Evolutionary conservation across 345 rosid species (phyloP), one percentile per base, ranked within the genome.

Genomic region (Excoecaria cochinchinensis): DNA sequence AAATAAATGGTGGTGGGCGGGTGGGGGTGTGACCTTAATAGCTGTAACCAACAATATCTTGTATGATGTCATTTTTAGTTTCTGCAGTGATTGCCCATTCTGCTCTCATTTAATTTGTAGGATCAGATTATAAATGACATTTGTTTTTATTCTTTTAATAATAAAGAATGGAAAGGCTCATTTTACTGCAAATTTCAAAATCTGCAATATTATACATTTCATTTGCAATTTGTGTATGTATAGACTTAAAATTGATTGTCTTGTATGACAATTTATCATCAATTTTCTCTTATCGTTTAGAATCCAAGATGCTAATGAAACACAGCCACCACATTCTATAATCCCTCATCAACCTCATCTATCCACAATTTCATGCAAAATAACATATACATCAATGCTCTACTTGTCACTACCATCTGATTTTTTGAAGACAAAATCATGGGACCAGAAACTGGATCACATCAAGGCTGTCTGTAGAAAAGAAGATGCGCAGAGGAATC

Each of bases 31-130:
- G 39, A 46, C 21, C 39, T 21, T 9, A 46, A 8, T 47, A 17
- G n/a, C 55, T 12, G 19, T 40, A 71, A 71, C 63, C 74, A 71
- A 70, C 62, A 10, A 11, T 10, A 53, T 38, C 50, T 39, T 39
- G 13, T 38, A 42, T 56, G 74, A 56, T 56, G 74, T 21, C 61
- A 63, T 38, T 3, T 53, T 53, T 53, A 67, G 8, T 67, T 67
- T 67, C 39, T 21, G 14, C 52, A 13, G 13, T 46, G 21, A 10
- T 24, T 24, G 53, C 40, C 39, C 16, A 9, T 25, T 6, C 40
- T 31, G 7, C 31, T 24, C 48, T 44, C 9, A 55, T 55, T 55
- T 55, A 19, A 4, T n/a, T 15, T 55, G 7, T 8, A 55, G 59
- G 59, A 55, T 55, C 19, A 55, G 59, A 24, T 55, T n/a, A n/a